Base-by-base conservation (phyloP, 352 stramenopile genomes). In the Phytopythium chamaehyphon region DNA sequence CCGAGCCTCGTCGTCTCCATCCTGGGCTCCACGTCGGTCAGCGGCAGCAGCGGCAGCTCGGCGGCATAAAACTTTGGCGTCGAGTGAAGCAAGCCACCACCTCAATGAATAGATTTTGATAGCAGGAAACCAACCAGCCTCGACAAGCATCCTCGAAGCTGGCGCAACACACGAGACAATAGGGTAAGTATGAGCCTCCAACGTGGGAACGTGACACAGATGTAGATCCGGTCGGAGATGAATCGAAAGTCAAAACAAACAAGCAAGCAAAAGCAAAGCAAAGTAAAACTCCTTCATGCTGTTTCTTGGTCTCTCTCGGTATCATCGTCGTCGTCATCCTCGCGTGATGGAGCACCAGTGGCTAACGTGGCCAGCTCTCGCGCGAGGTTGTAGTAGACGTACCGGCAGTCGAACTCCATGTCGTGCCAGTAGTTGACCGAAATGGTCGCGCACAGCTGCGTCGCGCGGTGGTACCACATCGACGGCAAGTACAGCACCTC, bases 361-460 rank as follows among this genome's bases (percentile, higher is more conserved):
- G 28, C 46, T 8, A 52, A 22, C 10, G 58, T 57, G 0, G 70
- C 72, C 16, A 93, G 47, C 22, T 74, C 67, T 28, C 88, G 76
- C 21, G 86, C 76, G 51, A 90, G 88, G 52, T 86, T 94, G 61
- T 86, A 94, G 67, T 94, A 94, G 15, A 90, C 79, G 54, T 90
- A 94, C 37, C 77, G 79, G 59, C 74, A 89, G 61, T 94, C 81
- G 38, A 94, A 94, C 43, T 90, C 71, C 83, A 94, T 94, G 64
- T 94, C 83, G 47, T 94, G 83, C 83, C 83, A 94, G 62, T 94
- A 94, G 49, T 94, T 94, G n/a, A 94, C 79, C 39, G 83, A 86
- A 19, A 94, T 86, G 7, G 83, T 94, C 18, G 66, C 40, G 37
- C 67, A 73, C n/a, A 87, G 58, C 45, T 94, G 79, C 15, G 83